Conservation (phyloP, 1,284 basidiomycete species). For the Cutaneotrichosporon curvatum region DNA sequence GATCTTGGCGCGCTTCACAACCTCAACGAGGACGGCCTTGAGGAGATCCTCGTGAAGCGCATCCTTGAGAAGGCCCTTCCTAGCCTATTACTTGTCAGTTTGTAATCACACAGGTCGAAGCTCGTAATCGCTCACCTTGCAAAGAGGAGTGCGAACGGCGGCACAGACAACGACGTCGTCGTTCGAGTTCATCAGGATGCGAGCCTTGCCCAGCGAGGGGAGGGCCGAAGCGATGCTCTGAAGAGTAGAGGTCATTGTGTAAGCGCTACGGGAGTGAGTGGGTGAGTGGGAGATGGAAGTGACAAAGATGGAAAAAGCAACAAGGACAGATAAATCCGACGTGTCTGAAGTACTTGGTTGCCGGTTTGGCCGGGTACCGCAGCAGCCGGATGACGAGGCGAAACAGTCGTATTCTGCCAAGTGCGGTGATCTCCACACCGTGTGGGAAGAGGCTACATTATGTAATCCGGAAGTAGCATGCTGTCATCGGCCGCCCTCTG, state of each 20-base stretch:
- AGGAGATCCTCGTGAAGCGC: constrained; percentile 85
- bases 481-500: no score
- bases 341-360: background rate
- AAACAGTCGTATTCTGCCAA: no score
- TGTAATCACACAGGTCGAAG: background rate
- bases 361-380: background rate
- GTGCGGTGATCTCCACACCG: no score
- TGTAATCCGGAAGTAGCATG: no score
- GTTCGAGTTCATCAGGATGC: constrained; percentile 55
- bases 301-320: constrained; percentile 1
- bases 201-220: constrained; percentile 50
- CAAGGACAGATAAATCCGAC: background rate
- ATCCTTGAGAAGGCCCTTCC: constrained; percentile 92
- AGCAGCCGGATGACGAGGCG: no score
- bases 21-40: constrained; percentile 69
- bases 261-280: background rate
- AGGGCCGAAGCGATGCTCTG: constrained; percentile 39
- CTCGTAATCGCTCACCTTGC: constrained; percentile 56
- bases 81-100: constrained; percentile 38
- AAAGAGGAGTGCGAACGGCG: constrained; percentile 81
- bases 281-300: background rate
- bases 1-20: constrained; percentile 47
- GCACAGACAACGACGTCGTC: constrained; percentile 87
- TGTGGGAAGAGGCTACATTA: no score
- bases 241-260: constrained; percentile 40